Conservation (phyloP, 768 basidiomycete genomes). For the Boletus huronensis region DNA sequence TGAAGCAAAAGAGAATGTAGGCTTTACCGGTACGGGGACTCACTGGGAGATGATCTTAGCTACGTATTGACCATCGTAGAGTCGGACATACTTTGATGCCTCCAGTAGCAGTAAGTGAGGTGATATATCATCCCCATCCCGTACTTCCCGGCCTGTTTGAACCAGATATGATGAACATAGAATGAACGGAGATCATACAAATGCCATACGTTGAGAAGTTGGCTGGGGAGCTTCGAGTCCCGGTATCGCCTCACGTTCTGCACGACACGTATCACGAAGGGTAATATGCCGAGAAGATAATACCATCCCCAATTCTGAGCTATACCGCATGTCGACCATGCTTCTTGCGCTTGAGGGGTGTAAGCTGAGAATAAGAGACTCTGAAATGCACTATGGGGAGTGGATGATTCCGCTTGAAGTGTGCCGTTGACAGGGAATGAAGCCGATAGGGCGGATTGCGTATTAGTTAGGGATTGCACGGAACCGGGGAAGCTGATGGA, state of each 20-base stretch:
- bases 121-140: slow-evolving; percentile 59
- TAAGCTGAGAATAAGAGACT: slow-evolving; percentile 7
- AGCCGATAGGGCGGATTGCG: background rate
- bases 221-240: slow-evolving; percentile 70
- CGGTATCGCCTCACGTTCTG: slow-evolving; percentile 86
- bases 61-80: background rate
- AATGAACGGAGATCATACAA: background rate
- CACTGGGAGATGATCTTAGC: slow-evolving; percentile 13
- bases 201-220: slow-evolving; percentile 78
- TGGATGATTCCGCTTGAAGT: background rate
- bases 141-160: slow-evolving; percentile 79
- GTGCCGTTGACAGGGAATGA: background rate
- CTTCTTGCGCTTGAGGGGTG: slow-evolving; percentile 38
- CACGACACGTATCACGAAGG: slow-evolving; percentile 71
- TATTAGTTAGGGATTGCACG: background rate
- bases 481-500: background rate
- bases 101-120: slow-evolving; percentile 75
- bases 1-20: slow-evolving; percentile 69
- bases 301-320: slow-evolving; percentile 57
- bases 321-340: slow-evolving; percentile 42
- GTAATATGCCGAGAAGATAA: slow-evolving; percentile 58
- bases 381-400: background rate
- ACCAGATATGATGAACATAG: background rate
- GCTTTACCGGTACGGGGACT: slow-evolving; percentile 39
- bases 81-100: slow-evolving; percentile 48